A percentile compares a stretch with the other conserved stretches of the same genome.
These are phyloP conservation scores for Coemansia sp. DNA, from an alignment of 192 early-diverging fungal species.

Conservation along the genomic window DNA sequence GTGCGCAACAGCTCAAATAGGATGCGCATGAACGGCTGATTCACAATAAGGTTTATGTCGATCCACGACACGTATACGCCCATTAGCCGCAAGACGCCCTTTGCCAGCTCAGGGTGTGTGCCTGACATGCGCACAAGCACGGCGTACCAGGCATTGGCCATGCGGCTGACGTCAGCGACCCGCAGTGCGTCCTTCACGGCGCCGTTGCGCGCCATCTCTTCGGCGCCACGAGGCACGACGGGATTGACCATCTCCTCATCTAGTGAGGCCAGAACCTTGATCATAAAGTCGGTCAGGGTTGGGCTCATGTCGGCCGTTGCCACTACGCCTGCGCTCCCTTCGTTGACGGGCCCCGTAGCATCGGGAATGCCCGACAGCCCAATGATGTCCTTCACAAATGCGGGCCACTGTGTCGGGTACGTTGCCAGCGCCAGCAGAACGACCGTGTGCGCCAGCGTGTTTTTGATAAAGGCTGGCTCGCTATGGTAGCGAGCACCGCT, in stretches of 20 bases:
- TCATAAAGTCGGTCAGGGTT: conserved; percentile 60
- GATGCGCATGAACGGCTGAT: conserved; percentile 67
- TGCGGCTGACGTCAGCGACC: conserved; percentile 61
- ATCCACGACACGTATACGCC: conserved; percentile 94
- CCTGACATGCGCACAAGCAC: conserved; percentile 55
- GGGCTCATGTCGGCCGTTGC: conserved; percentile 51
- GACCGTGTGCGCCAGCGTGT: conserved; percentile 79
- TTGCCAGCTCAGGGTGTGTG: conserved; percentile 58
- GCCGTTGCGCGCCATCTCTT: conserved; percentile 68
- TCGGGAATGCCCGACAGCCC: conserved; percentile 52
- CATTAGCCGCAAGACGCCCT: conserved; percentile 62
- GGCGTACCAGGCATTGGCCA: conserved; percentile 72
- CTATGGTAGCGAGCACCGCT: conserved; percentile 21
- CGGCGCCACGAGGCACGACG: conserved; percentile 57
- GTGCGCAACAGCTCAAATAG: conserved; percentile 68
- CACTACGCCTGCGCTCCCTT: conserved; percentile 39
- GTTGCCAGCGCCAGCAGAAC: conserved; percentile 73
- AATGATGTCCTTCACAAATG: conserved; percentile 84
- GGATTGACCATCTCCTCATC: conserved; percentile 85
- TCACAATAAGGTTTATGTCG: conserved; percentile 85
- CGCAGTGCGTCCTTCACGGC: conserved; percentile 90
- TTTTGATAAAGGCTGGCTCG: conserved; percentile 57
- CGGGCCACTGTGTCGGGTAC: conserved; percentile 81
- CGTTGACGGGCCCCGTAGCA: conserved; percentile 35
- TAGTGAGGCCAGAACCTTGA: conserved; percentile 70